phyloP scores from a whole-genome alignment of 805 yeast genomes.

The Lipomyces starkeyi region DNA sequence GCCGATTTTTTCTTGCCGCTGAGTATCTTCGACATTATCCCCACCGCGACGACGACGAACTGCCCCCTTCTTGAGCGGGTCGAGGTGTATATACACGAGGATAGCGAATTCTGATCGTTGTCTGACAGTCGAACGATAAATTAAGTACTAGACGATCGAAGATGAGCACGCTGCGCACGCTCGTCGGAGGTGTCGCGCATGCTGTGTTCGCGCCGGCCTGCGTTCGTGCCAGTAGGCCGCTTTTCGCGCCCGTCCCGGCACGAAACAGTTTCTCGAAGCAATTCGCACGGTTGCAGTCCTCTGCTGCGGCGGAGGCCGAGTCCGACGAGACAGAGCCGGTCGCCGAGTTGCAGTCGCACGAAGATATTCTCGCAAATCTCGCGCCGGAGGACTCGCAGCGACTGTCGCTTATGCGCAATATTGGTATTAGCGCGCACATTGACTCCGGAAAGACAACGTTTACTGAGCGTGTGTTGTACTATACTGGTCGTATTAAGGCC shows the following conservation, averaged over 20 bases:
- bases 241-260: background rate
- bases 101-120: background rate
- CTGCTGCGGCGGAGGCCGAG: constrained; percentile 24
- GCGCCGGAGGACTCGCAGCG: constrained; percentile 49
- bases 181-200: background rate
- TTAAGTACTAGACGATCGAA: background rate
- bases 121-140: background rate
- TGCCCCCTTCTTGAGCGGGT: background rate
- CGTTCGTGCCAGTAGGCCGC: background rate
- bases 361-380: constrained; percentile 43
- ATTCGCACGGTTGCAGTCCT: constrained; percentile 42
- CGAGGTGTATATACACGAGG: background rate
- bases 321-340: constrained; percentile 3
- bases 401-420: constrained; percentile 76
- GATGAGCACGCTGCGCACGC: constrained; percentile 12
- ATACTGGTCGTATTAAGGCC: constrained; percentile 96
- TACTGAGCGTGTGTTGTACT: constrained; percentile 94
- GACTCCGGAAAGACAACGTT: constrained; percentile 98
- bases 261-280: background rate
- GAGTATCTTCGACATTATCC: background rate
- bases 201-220: background rate
- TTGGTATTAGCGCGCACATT: constrained; percentile 97
- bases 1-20: background rate
- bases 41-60: background rate
- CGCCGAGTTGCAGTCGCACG: constrained; percentile 18